Base-by-base conservation (phyloP, 2,329 filamentous ascomycete species). In the Elsinoe perseae region DNA sequence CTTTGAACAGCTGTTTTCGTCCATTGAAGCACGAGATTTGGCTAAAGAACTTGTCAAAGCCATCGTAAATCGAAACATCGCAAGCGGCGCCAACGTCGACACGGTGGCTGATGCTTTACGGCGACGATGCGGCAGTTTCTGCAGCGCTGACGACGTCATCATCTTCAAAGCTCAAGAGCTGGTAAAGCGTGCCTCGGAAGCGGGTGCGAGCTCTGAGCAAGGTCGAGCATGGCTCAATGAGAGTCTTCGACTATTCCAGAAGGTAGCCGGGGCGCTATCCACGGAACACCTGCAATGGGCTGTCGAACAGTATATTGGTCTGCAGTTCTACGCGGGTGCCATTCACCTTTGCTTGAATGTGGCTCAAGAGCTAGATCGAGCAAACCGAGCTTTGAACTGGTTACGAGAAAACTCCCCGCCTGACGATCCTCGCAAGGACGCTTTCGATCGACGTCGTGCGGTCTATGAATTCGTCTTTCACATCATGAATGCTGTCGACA, bases 91-190 rank as follows among this genome's bases (percentile, higher is more conserved):
- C 3, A 98, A 97, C 61, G 92, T 98, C 18, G 95, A 98, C 72
- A 96, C 91, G 0, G 90, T 98, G 21, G 92, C 93, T 0, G 93
- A 98, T 70, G 89, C 91, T n/a, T 75, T 98, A 50, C 82, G 93
- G 46, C 81, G 93, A 64, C 83, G 91, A 64, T 98, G 93, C 64
- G 95, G 93, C 60, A 96, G 87, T 72, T 98, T 98, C 79, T 98
- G 93, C 70, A 96, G 91, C 65, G 85, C 92, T 0, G 92, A 98
- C 61, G 93, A 98, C 73, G 93, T 97, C 1, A 84, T 97, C 61
- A 92, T 96, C 63, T 98, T 98, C 83, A 97, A 95, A 72, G 93
- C 93, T 0, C 92, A 97, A 68, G 93, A 98, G 70, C 87, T 92
- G 65, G 76, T 97, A 54, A 95, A 95, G 76, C 82, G 89, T 63